These are phyloP conservation scores for Epicoccum sorghinum DNA, from an alignment of 2,329 filamentous ascomycete species.

Conservation along the genomic window DNA sequence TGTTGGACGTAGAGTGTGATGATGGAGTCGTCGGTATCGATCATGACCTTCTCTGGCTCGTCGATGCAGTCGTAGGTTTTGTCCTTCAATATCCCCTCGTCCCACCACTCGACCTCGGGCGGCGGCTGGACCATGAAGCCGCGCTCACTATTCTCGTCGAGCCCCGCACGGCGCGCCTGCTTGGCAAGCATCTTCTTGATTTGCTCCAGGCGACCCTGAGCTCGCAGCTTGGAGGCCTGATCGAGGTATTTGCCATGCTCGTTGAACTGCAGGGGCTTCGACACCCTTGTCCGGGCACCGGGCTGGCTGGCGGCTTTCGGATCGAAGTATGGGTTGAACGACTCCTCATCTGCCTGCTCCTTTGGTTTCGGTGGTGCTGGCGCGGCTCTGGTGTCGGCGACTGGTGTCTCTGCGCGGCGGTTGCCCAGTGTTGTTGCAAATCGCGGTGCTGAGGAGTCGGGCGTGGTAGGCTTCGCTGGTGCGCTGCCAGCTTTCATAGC, in stretches of 20 bases:
- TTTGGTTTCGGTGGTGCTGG: slow-evolving; percentile 44
- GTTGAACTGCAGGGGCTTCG: slow-evolving; percentile 85
- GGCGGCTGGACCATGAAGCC: slow-evolving; percentile 84
- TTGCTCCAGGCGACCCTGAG: slow-evolving; percentile 86
- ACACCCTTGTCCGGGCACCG: slow-evolving; percentile 64
- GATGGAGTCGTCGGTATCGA: slow-evolving; percentile 80
- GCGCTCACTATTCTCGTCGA: slow-evolving; percentile 93
- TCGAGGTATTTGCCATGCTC: slow-evolving; percentile 97
- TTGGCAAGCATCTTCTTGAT: slow-evolving; percentile 95
- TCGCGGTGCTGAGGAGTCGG: slow-evolving; percentile 56
- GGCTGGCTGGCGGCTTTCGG: slow-evolving; percentile 63
- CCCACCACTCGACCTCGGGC: slow-evolving; percentile 96
- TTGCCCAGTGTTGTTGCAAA: slow-evolving; percentile 63
- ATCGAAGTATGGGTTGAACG: slow-evolving; percentile 84
- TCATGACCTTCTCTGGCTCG: slow-evolving; percentile 69
- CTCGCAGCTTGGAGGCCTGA: slow-evolving; percentile 85
- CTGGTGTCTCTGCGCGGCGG: slow-evolving; percentile 53
- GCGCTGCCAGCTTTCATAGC: slow-evolving; percentile 65
- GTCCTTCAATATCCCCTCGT: slow-evolving; percentile 82
- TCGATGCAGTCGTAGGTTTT: slow-evolving; percentile 75
- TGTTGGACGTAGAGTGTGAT: slow-evolving; percentile 92
- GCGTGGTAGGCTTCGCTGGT: slow-evolving; percentile 52
- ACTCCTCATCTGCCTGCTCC: slow-evolving; percentile 60
- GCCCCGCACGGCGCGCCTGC: slow-evolving; percentile 84
- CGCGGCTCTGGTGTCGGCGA: slow-evolving; percentile 38